Conservation (phyloP, 192 early-diverging fungal genomes). For the Backusella macrospora region DNA sequence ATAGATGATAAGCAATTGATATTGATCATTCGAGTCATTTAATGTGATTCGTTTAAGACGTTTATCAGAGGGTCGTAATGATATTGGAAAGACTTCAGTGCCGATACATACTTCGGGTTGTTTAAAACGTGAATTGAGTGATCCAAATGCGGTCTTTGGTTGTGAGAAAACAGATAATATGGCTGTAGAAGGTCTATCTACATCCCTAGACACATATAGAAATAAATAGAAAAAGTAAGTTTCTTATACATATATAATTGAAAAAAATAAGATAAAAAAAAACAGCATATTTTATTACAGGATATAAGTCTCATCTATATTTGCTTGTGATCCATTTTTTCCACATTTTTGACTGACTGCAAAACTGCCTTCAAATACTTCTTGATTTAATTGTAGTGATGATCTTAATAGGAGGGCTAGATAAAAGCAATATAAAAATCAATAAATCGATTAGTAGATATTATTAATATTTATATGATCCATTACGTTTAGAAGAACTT, state of each 20-base stretch:
- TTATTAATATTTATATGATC: neutral
- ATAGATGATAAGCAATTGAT: conserved; percentile 29
- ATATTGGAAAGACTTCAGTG: conserved; percentile 19
- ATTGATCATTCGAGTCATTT: conserved; percentile 1
- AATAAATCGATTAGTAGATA: neutral
- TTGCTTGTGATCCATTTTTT: conserved; percentile 27
- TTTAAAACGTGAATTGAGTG: conserved; percentile 3
- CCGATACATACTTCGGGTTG: conserved; percentile 29
- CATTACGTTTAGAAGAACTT: conserved; percentile 20
- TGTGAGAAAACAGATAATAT: conserved; percentile 26
- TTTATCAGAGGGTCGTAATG: conserved; percentile 20
- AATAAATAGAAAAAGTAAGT: no score
- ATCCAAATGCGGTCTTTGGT: conserved; percentile 16
- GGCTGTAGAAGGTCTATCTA: conserved; percentile 19
- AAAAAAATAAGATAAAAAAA: neutral
- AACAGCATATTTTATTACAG: conserved; percentile 5
- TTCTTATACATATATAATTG: neutral
- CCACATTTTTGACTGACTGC: conserved; percentile 27
- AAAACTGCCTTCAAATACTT: conserved; percentile 13
- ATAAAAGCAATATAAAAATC: neutral
- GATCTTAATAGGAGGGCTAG: conserved; percentile 7
- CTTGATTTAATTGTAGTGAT: conserved; percentile 7
- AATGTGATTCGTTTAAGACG: conserved; percentile 21
- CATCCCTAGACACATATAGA: conserved; percentile 17
- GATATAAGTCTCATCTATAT: conserved; percentile 34